A percentile compares a stretch with the other conserved stretches of the same genome.
Evolutionary conservation across 2,329 filamentous ascomycete species (phyloP).

Genomic region (Thelonectria blattea): DNA sequence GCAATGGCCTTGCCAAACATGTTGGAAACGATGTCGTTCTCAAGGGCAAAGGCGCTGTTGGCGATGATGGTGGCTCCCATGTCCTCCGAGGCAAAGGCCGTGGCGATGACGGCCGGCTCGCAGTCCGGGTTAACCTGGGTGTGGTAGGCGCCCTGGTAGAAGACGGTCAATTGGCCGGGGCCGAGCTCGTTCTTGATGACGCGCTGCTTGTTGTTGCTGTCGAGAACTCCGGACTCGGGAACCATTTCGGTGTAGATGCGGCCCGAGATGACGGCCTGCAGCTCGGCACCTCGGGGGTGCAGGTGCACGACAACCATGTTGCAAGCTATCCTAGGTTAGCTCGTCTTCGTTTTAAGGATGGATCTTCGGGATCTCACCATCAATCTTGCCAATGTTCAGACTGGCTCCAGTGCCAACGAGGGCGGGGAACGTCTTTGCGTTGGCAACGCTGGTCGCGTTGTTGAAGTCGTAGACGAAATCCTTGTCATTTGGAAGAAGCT

Average conservation of each 20-base stretch:
- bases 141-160: conserved; percentile 61
- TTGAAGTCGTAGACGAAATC: conserved; percentile 57
- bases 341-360: background rate
- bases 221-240: conserved; percentile 55
- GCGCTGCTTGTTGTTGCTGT: conserved; percentile 44
- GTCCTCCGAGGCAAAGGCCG: conserved; percentile 56
- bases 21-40: conserved; percentile 52
- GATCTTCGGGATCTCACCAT: conserved; percentile 35
- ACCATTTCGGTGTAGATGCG: conserved; percentile 57
- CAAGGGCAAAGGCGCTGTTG: conserved; percentile 55
- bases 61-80: conserved; percentile 56
- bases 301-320: conserved; percentile 64
- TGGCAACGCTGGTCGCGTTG: conserved; percentile 52
- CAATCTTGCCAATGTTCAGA: conserved; percentile 58
- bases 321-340: conserved; percentile 45
- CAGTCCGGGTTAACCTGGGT: conserved; percentile 63
- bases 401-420: conserved; percentile 57
- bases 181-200: conserved; percentile 50
- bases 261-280: conserved; percentile 57
- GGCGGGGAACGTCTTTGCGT: conserved; percentile 62
- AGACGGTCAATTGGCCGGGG: conserved; percentile 56
- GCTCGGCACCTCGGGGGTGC: conserved; percentile 59
- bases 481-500: conserved; percentile 49
- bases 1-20: conserved; percentile 52
- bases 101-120: conserved; percentile 55